phyloP scores from a whole-genome alignment of 2,329 filamentous ascomycete genomes.

The Penicillium sp. region DNA sequence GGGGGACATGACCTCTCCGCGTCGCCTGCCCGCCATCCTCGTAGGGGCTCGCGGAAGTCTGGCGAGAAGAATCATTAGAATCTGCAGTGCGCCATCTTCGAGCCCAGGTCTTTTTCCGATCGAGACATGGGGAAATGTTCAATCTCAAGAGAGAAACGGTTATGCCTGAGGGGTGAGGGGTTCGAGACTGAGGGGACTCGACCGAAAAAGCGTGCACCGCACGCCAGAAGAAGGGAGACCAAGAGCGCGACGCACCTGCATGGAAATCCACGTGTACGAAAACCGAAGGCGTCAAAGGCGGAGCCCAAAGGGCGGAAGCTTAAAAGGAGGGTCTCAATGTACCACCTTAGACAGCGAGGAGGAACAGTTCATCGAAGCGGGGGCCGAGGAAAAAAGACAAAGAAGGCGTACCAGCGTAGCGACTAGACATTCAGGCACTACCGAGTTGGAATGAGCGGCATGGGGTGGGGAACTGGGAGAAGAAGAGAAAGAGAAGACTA shows the following conservation, averaged over 20 bases:
- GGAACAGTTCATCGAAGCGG: conserved; percentile 43
- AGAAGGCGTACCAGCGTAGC: conserved; percentile 13
- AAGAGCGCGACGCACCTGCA: conserved; percentile 36
- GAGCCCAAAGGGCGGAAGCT: conserved; percentile 23
- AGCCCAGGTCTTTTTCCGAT: background rate
- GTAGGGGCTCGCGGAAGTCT: conserved; percentile 43
- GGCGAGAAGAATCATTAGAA: conserved; percentile 14
- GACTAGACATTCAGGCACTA: conserved; percentile 17
- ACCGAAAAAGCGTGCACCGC: conserved; percentile 2
- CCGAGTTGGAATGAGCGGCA: conserved; percentile 16
- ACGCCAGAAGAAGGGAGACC: conserved; percentile 1
- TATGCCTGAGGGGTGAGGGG: conserved; percentile 1
- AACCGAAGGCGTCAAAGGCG: conserved; percentile 26
- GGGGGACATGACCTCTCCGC: conserved; percentile 56
- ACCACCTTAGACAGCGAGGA: conserved; percentile 22
- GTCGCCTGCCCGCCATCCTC: conserved; percentile 48
- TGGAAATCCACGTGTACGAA: conserved; percentile 33
- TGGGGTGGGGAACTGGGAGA: conserved; percentile 9
- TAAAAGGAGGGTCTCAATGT: conserved; percentile 32
- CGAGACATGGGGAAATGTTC: background rate
- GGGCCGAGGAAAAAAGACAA: conserved; percentile 21
- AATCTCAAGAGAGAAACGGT: background rate
- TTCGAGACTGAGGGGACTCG: background rate
- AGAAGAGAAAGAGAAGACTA: conserved; percentile 12
- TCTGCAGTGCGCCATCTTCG: background rate